phyloP scores from a whole-genome alignment of 495 filamentous ascomycete genomes.

The Tuber indicum region DNA sequence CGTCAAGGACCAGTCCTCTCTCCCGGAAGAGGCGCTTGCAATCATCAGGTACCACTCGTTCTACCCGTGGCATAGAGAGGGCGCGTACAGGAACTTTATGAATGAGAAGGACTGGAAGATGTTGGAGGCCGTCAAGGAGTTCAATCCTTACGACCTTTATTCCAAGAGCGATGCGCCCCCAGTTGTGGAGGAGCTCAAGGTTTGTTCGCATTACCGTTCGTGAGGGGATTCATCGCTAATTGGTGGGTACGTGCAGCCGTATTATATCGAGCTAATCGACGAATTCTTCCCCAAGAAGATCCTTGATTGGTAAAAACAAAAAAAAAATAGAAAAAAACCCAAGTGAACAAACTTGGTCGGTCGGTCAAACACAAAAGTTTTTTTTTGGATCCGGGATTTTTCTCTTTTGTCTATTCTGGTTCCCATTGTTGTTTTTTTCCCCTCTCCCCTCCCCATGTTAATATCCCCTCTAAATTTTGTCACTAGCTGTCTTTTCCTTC shows the following conservation, averaged over 20 bases:
- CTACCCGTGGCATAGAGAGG: constrained; percentile 79
- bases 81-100: constrained; percentile 75
- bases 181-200: constrained; percentile 65
- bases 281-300: constrained; percentile 75
- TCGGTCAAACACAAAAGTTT: neutral
- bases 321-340: neutral
- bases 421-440: neutral
- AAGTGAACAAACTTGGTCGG: neutral
- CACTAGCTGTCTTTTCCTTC: too few species aligned
- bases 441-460: neutral
- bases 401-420: neutral
- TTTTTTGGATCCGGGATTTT: neutral
- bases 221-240: constrained; percentile 1
- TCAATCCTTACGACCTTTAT: constrained; percentile 88
- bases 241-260: constrained; percentile 50
- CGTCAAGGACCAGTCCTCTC: constrained; percentile 64
- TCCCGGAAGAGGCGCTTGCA: constrained; percentile 73
- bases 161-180: constrained; percentile 82
- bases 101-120: constrained; percentile 69
- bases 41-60: constrained; percentile 90
- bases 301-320: constrained; percentile 69
- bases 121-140: constrained; percentile 72
- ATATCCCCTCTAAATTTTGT: neutral
- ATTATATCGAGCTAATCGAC: constrained; percentile 76
- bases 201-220: constrained; percentile 24